Evolutionary conservation across 768 basidiomycete species (phyloP), one percentile per base, ranked within the genome.

Genomic region (Psilocybe tampanensis): DNA sequence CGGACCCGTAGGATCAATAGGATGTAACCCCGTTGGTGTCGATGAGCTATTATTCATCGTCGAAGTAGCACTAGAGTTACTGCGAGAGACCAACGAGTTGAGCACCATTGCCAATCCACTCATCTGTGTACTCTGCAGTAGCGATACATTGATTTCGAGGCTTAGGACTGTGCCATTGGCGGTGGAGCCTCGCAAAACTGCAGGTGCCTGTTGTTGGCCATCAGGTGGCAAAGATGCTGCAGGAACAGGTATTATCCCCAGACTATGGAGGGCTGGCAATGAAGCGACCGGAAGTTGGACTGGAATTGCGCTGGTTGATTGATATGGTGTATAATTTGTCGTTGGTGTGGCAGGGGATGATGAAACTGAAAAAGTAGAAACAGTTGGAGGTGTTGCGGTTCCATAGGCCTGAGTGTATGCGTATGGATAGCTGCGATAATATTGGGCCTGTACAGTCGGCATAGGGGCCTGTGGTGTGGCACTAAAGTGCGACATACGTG

Each of bases 81-180:
- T 75, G 60, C 81, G 78, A 23, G 83, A 79, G 78, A 89, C 86
- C 60, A 92, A 69, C 2, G 86, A 84, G 69, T 89, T 91, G 59
- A 92, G 70, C 11, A 92, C 74, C 60, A 86, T 74, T 18, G 88
- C 88, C 61, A 92, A 64, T 13, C 89, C 89, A 66, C 80, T 89
- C 85, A 89, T 87, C 65, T 93, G 91, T n/a, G 82, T 75, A 17
- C 84, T 78, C 68, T 90, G 87, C 53, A 94, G 75, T 18, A 86
- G 70, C 15, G 86, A 85, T 24, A 92, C 84, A 58, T 92, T 92
- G 66, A 94, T 89, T 60, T 93, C 91, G 52, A 94, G 72, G 66
- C 80, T 88, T 56, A 92, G 70, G 78, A 88, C 85, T 18, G 82
- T 80, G 12, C 90, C 90, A 64, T 90, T 86, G 7, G 84, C 81